Evolutionary conservation across 148 eudicot genomes (phyloP).

Genomic region (Nepenthes gracilis): DNA sequence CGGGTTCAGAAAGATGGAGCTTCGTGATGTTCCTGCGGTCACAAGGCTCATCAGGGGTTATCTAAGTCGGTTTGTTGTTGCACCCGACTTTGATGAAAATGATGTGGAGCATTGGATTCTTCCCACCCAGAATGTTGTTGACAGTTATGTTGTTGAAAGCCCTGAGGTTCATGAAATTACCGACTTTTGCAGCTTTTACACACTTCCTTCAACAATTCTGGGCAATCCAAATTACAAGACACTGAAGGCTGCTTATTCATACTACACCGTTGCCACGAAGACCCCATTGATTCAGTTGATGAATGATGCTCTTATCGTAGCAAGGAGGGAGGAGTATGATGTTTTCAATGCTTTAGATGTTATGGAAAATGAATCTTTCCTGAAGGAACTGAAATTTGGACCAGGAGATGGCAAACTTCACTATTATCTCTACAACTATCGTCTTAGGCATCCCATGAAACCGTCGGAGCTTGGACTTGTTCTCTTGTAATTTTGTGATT

Average conservation of each 20-base stretch:
- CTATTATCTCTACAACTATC: conserved; percentile 84
- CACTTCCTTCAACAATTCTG: conserved; percentile 70
- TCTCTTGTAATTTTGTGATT: conserved; percentile 41
- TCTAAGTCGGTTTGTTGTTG: conserved; percentile 55
- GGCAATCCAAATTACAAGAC: conserved; percentile 56
- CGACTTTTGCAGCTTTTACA: conserved; percentile 87
- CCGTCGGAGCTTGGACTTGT: conserved; percentile 85
- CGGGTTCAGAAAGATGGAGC: conserved; percentile 88
- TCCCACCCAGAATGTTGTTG: conserved; percentile 65
- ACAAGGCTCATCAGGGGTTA: conserved; percentile 67
- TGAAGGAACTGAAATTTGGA: conserved; percentile 84
- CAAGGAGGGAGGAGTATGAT: conserved; percentile 66
- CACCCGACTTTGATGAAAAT: conserved; percentile 75
- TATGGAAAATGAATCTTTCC: conserved; percentile 71
- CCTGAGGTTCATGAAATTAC: conserved; percentile 71
- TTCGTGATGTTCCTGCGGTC: conserved; percentile 78
- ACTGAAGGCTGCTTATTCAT: conserved; percentile 81
- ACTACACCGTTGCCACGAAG: conserved; percentile 74
- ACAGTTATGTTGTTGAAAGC: conserved; percentile 74
- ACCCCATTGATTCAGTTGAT: conserved; percentile 79
- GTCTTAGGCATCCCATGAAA: conserved; percentile 53
- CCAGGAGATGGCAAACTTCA: conserved; percentile 97
- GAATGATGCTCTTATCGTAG: conserved; percentile 80
- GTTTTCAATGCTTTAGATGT: conserved; percentile 87
- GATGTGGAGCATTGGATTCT: conserved; percentile 95